These are phyloP conservation scores for Centella asiatica DNA, from an alignment of 129 eudicot species.

Conservation along the genomic window DNA sequence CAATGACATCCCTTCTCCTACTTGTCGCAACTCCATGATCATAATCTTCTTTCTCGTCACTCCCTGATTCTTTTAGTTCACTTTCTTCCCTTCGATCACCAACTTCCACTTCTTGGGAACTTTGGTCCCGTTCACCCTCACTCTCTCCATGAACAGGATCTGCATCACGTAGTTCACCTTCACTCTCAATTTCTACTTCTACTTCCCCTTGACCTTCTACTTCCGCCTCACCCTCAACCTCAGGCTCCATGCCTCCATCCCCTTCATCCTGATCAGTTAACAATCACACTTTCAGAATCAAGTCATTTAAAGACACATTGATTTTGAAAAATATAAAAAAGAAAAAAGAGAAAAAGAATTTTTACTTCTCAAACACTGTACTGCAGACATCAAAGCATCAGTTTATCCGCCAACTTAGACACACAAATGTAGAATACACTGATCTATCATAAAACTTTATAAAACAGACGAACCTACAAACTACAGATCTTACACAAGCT, in stretches of 20 bases:
- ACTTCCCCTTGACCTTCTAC: constrained; percentile 91
- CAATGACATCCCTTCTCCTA: constrained; percentile 65
- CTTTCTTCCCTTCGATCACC: constrained; percentile 78
- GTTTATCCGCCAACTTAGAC: not conserved
- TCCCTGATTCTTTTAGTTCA: constrained; percentile 69
- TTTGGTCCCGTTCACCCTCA: constrained; percentile 86
- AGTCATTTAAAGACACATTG: constrained; percentile 3
- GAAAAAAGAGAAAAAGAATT: not conserved
- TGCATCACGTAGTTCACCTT: constrained; percentile 66
- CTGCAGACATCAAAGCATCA: not conserved
- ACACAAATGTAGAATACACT: not conserved
- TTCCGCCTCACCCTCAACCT: constrained; percentile 55
- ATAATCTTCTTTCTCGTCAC: constrained; percentile 66
- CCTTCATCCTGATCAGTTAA: constrained; percentile 63
- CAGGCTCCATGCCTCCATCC: constrained; percentile 57
- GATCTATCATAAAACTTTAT: not conserved
- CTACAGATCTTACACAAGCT: not conserved
- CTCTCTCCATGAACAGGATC: constrained; percentile 70
- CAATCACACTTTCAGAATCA: constrained; percentile 11
- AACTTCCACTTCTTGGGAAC: constrained; percentile 74
- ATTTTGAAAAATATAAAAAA: not conserved
- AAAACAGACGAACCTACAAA: not conserved
- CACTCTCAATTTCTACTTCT: constrained; percentile 78
- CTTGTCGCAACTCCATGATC: constrained; percentile 80
- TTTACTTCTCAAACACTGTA: not conserved